These are phyloP conservation scores for Sporisorium exsertum DNA, from an alignment of 1,284 basidiomycete species.

Conservation along the genomic window DNA sequence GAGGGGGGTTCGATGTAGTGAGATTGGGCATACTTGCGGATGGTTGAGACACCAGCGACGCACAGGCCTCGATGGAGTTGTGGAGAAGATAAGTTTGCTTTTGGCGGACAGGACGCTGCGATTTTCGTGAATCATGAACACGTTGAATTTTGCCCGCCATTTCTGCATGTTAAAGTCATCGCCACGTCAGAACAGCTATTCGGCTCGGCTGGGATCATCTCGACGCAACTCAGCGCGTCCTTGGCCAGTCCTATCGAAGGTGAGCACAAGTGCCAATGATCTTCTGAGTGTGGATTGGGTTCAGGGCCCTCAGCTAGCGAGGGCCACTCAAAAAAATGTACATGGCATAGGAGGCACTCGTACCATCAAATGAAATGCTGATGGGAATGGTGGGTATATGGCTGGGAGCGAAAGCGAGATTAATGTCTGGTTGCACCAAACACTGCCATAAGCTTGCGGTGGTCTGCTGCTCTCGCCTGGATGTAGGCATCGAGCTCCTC, in stretches of 20 bases:
- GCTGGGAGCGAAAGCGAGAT: neutral
- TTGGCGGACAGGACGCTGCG: too few relatives aligned
- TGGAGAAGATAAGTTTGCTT: conserved; percentile 7
- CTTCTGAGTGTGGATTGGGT: neutral
- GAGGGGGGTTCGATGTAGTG: neutral
- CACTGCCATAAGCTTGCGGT: conserved; percentile 28
- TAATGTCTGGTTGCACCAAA: neutral
- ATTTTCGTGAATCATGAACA: neutral
- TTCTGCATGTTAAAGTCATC: neutral
- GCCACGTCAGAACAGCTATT: too few relatives aligned
- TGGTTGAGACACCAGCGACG: conserved; percentile 7
- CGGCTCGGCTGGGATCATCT: neutral
- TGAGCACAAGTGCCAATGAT: neutral
- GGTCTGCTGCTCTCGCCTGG: conserved; percentile 39
- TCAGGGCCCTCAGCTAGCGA: neutral
- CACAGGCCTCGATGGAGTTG: conserved; percentile 10
- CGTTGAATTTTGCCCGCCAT: neutral
- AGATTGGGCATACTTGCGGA: neutral
- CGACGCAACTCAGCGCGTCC: neutral
- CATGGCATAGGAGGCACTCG: neutral
- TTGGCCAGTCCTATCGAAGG: neutral
- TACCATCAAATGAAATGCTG: neutral
- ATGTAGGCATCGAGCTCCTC: conserved; percentile 37
- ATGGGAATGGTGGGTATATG: neutral
- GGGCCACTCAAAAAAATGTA: neutral